Evolutionary conservation across 2,329 filamentous ascomycete species (phyloP).

Genomic region (Ophiostoma quercus): DNA sequence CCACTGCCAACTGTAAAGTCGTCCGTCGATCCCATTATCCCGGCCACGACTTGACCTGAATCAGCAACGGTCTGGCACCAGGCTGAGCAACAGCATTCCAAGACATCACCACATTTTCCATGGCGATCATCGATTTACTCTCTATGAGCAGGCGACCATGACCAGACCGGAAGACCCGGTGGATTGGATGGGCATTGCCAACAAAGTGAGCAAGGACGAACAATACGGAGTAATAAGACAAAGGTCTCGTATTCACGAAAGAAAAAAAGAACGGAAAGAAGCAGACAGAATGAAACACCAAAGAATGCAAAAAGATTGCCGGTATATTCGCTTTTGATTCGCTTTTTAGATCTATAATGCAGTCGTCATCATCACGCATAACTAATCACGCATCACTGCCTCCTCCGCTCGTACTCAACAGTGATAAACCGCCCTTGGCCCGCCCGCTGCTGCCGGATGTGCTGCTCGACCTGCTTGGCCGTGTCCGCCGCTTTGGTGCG

Average conservation of each 20-base stretch:
- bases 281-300: not conserved
- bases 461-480: constrained; percentile 25
- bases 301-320: not conserved
- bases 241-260: not conserved
- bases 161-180: not conserved
- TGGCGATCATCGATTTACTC: no score
- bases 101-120: not conserved
- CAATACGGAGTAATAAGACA: not conserved
- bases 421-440: constrained; percentile 28
- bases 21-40: not conserved
- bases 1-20: not conserved
- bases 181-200: not conserved
- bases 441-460: constrained; percentile 26
- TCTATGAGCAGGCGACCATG: no score
- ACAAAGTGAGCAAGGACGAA: not conserved
- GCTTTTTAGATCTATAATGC: not conserved
- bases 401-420: constrained; percentile 4
- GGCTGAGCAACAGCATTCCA: constrained; percentile 16
- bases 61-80: not conserved
- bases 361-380: not conserved
- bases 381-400: no score
- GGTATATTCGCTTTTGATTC: not conserved
- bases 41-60: not conserved
- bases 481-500: constrained; percentile 21
- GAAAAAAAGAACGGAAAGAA: not conserved